These are phyloP conservation scores for Desmodesmus armatus DNA, from an alignment of 139 green algal genomes.

Conservation along the genomic window DNA sequence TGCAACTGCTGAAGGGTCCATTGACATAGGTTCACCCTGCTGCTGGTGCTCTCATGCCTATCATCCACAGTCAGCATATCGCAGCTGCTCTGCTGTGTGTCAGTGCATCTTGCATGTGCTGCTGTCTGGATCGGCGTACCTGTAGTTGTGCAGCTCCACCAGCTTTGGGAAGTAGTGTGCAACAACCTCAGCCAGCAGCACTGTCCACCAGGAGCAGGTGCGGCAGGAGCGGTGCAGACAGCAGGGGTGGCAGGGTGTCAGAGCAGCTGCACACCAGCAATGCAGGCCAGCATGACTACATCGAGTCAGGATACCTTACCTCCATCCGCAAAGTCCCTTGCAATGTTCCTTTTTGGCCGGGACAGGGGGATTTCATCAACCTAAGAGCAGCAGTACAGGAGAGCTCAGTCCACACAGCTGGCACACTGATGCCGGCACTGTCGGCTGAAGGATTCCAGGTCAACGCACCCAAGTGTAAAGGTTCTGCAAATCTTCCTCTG, in stretches of 20 bases:
- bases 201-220: slow-evolving; percentile 56
- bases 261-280: not conserved
- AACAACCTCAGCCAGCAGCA: slow-evolving; percentile 91
- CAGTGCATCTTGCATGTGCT: not conserved
- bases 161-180: slow-evolving; percentile 86
- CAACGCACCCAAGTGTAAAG: slow-evolving; percentile 88
- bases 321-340: slow-evolving; percentile 94
- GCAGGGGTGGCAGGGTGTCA: not conserved
- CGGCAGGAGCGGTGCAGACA: not conserved
- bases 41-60: no score
- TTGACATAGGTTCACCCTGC: no score
- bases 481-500: slow-evolving; percentile 81
- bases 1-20: not conserved
- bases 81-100: not conserved
- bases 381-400: slow-evolving; percentile 45
- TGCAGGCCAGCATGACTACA: slow-evolving; percentile 11
- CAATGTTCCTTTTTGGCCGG: slow-evolving; percentile 90
- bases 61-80: not conserved
- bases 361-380: slow-evolving; percentile 94
- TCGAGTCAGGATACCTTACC: slow-evolving; percentile 59
- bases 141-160: slow-evolving; percentile 98
- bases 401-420: not conserved
- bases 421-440: not conserved
- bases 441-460: not conserved
- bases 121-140: slow-evolving; percentile 44